Base-by-base conservation (phyloP, 495 filamentous ascomycete species). In the Collariella sp. region DNA sequence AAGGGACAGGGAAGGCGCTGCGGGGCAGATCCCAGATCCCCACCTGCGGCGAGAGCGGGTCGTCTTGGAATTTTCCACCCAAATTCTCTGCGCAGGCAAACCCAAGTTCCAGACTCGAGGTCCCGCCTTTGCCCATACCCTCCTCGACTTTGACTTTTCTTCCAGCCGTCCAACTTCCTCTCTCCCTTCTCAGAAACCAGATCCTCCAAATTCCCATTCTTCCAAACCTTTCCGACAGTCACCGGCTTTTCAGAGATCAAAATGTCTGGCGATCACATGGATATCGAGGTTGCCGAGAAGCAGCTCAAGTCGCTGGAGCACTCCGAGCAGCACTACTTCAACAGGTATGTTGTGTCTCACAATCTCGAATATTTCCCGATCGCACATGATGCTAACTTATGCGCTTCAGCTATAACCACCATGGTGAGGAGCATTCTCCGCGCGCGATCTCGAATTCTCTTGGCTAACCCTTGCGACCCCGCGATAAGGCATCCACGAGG, bases 291-390 rank as follows among this genome's bases (percentile, higher is more conserved):
- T 46, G 75, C 73, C 36, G 76, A 79, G 63, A 68, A 74, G 67
- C 61, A 67, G 63, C 72, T 81, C 62, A 75, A 77, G 70, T 74
- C 77, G 59, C 82, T 89, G 77, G 84, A 85, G 61, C 89, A 95
- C 70, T 85, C 89, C 56, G 90, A 96, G 75, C 85, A 89, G 63
- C 90, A 94, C 70, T 96, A 96, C 75, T 96, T 96, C 78, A 96
- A 94, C 69, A 93, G 88, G 89, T 89, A 72, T 62, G 81, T 66
- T 51, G 7, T 19, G 7, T 24, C 20, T 29, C 20, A 12, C 18
- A 20, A 20, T 11, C 19, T 2, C 26, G 52, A n/a, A n/a, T 19
- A 57, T 42, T 44, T 35, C 49, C 52, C 22, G 42, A 36, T 58
- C 18, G 35, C 39, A 40, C 33, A 45, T 23, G 23, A 43, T 38